phyloP scores from a whole-genome alignment of 2,329 filamentous ascomycete species.

The Phaeosphaeriaceae sp. region DNA sequence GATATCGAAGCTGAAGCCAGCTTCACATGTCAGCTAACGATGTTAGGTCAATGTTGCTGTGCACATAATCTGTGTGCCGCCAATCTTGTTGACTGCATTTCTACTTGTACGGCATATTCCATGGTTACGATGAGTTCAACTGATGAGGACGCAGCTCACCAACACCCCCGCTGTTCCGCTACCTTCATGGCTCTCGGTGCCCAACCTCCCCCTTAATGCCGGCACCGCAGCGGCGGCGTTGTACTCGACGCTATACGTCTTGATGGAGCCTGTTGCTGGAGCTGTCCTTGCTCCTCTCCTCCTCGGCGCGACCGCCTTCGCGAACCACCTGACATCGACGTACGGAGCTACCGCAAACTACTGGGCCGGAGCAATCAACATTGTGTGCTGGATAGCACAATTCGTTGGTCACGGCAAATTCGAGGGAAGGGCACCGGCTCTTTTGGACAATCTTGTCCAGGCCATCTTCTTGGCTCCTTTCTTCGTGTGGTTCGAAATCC shows the following conservation, averaged over 20 bases:
- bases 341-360: constrained; percentile 67
- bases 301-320: constrained; percentile 74
- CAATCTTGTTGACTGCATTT: constrained; percentile 75
- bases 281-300: constrained; percentile 77
- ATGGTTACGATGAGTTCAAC: neutral
- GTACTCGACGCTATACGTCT: constrained; percentile 82
- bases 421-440: constrained; percentile 84
- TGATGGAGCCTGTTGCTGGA: constrained; percentile 94
- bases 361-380: constrained; percentile 72
- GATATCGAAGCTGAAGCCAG: constrained; percentile 19
- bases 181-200: constrained; percentile 61
- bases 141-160: constrained; percentile 56
- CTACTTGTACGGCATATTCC: constrained; percentile 66
- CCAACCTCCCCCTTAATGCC: constrained; percentile 66
- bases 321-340: constrained; percentile 75
- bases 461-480: constrained; percentile 92
- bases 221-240: constrained; percentile 64
- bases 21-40: constrained; percentile 32
- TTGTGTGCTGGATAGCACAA: constrained; percentile 83
- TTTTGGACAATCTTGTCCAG: constrained; percentile 91
- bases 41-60: constrained; percentile 75
- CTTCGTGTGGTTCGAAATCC: constrained; percentile 94
- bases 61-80: constrained; percentile 79
- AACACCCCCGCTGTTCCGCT: constrained; percentile 63
- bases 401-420: constrained; percentile 91